A percentile compares a stretch with the other conserved stretches of the same genome.
Evolutionary conservation across 225 moss, liverwort and hornwort genomes (phyloP).

Genomic region (Pseudisothecium myosuroides): DNA sequence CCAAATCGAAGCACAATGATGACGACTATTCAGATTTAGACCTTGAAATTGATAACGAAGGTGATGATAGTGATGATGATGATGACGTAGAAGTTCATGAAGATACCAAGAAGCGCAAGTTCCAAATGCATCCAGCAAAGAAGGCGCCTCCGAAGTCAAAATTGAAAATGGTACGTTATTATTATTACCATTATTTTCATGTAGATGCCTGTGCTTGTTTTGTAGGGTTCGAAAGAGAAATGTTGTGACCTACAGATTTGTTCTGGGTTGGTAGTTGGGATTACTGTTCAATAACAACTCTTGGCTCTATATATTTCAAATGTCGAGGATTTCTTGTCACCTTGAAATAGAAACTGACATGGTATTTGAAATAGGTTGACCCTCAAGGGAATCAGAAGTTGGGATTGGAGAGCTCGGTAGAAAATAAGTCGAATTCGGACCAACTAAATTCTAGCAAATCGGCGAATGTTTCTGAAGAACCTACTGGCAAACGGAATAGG

Average conservation of each 20-base stretch:
- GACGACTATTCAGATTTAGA: slow-evolving; percentile 39
- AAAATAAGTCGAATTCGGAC: background rate
- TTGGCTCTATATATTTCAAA: background rate
- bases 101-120: slow-evolving; percentile 12
- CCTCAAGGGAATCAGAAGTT: background rate
- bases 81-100: background rate
- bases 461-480: background rate
- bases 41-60: slow-evolving; percentile 48
- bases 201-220: background rate
- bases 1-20: slow-evolving; percentile 6
- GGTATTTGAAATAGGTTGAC: slow-evolving; percentile 3
- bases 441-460: background rate
- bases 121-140: slow-evolving; percentile 8
- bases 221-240: background rate
- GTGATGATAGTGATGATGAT: slow-evolving; percentile 5
- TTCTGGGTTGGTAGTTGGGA: background rate
- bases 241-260: background rate
- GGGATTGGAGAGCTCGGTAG: background rate
- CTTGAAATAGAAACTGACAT: background rate
- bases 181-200: background rate
- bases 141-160: background rate
- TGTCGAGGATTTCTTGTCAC: background rate
- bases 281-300: background rate
- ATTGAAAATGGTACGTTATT: background rate
- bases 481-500: background rate